These are phyloP conservation scores for Kernera saxatilis DNA, from an alignment of 345 rosid species.

Conservation along the genomic window DNA sequence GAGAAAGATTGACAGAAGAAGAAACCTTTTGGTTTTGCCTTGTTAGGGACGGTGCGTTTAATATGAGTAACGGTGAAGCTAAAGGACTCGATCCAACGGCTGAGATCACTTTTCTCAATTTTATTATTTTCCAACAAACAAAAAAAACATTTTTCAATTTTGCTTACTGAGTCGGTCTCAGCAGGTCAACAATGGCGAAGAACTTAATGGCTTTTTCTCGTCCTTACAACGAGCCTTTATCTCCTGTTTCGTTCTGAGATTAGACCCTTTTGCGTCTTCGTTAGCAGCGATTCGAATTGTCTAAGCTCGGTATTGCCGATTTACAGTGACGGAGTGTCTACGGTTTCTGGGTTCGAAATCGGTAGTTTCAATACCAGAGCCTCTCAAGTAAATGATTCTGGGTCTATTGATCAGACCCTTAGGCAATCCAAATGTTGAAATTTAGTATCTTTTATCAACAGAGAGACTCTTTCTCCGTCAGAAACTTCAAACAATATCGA, in stretches of 20 bases:
- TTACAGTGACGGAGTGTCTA: neutral
- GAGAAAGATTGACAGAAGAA: constrained; percentile 6
- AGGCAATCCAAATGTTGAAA: too few species aligned
- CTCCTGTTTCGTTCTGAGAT: neutral
- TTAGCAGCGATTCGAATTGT: neutral
- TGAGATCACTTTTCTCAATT: neutral
- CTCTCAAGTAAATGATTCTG: too few species aligned
- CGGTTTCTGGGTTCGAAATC: neutral
- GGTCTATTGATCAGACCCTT: too few species aligned
- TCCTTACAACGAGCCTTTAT: neutral
- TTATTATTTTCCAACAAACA: neutral
- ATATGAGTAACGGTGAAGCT: constrained; percentile 11
- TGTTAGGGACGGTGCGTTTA: constrained; percentile 16
- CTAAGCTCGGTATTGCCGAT: neutral
- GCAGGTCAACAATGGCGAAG: too few species aligned
- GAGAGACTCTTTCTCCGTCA: too few species aligned
- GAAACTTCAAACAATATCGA: too few species aligned
- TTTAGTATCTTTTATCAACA: too few species aligned
- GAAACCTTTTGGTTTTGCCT: constrained; percentile 17
- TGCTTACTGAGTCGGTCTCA: neutral
- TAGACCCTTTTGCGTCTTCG: neutral
- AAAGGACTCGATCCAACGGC: constrained; percentile 19
- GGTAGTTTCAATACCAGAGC: too few species aligned
- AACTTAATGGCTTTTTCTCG: too few species aligned
- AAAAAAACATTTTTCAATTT: too few species aligned